Evolutionary conservation across 2,329 filamentous ascomycete species (phyloP).

Genomic region (Colletotrichum salicis): DNA sequence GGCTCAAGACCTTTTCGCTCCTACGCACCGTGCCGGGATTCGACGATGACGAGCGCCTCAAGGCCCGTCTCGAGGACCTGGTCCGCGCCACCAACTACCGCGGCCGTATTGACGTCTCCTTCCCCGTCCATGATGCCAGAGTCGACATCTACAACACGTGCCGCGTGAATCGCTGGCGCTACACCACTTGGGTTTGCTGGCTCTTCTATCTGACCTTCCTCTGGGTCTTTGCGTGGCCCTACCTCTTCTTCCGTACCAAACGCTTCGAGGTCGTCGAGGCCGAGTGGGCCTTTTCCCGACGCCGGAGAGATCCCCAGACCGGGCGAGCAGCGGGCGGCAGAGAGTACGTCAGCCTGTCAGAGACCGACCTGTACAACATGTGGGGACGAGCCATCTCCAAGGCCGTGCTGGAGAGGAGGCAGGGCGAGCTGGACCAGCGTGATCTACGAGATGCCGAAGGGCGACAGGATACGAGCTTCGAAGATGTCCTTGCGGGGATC

Average conservation of each 20-base stretch:
- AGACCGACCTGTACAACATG: slow-evolving; percentile 70
- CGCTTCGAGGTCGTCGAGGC: slow-evolving; percentile 72
- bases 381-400: slow-evolving; percentile 71
- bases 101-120: slow-evolving; percentile 67
- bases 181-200: slow-evolving; percentile 71
- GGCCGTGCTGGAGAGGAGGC: slow-evolving; percentile 67
- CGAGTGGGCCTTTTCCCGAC: slow-evolving; percentile 67
- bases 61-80: slow-evolving; percentile 62
- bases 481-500: slow-evolving; percentile 42
- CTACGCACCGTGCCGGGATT: slow-evolving; percentile 67
- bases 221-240: slow-evolving; percentile 78
- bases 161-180: slow-evolving; percentile 72
- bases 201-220: slow-evolving; percentile 74
- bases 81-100: slow-evolving; percentile 75
- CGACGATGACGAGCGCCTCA: slow-evolving; percentile 63
- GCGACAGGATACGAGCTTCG: slow-evolving; percentile 47
- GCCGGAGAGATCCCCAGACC: slow-evolving; percentile 21
- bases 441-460: slow-evolving; percentile 61
- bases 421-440: slow-evolving; percentile 65
- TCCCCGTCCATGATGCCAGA: slow-evolving; percentile 66
- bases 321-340: slow-evolving; percentile 38
- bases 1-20: slow-evolving; percentile 67
- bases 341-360: slow-evolving; percentile 63
- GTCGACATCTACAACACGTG: slow-evolving; percentile 74
- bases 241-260: slow-evolving; percentile 73